phyloP scores from a whole-genome alignment of 2,329 filamentous ascomycete genomes.

The Verticillium alfalfae region DNA sequence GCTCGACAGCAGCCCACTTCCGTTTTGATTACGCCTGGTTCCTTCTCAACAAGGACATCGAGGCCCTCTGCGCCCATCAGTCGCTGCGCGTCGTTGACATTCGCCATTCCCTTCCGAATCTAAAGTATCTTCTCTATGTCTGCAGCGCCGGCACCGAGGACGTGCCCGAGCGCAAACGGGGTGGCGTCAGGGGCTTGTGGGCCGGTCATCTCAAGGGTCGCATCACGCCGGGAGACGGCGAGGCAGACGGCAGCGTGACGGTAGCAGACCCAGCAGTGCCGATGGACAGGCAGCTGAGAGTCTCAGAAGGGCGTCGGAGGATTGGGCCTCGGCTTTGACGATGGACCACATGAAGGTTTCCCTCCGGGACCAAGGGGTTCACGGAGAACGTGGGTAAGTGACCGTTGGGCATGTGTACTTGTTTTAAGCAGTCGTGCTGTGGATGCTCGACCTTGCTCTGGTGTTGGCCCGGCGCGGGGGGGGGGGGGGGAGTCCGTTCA shows the following conservation, averaged over 20 bases:
- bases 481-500: background rate
- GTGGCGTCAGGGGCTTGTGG: conserved; percentile 55
- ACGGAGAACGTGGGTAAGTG: conserved; percentile 34
- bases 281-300: conserved; percentile 6
- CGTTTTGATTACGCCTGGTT: conserved; percentile 96
- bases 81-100: conserved; percentile 82
- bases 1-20: conserved; percentile 67
- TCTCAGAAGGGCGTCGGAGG: conserved; percentile 9
- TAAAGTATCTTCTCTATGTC: conserved; percentile 89
- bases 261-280: conserved; percentile 34
- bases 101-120: conserved; percentile 83
- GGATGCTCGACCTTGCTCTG: background rate
- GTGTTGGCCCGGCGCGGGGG: background rate
- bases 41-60: conserved; percentile 92
- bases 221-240: conserved; percentile 4
- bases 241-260: conserved; percentile 33
- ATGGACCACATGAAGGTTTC: conserved; percentile 40
- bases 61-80: conserved; percentile 58
- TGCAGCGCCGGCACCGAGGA: conserved; percentile 71
- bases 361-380: conserved; percentile 51
- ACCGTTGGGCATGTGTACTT: background rate
- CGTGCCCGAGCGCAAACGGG: conserved; percentile 54
- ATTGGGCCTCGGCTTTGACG: conserved; percentile 37
- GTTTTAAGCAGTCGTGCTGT: background rate
- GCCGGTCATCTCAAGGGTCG: conserved; percentile 38